Evolutionary conservation across 306 rosid species (phyloP), one percentile per base, ranked within the genome.

Genomic region (Prunus fruticosa): DNA sequence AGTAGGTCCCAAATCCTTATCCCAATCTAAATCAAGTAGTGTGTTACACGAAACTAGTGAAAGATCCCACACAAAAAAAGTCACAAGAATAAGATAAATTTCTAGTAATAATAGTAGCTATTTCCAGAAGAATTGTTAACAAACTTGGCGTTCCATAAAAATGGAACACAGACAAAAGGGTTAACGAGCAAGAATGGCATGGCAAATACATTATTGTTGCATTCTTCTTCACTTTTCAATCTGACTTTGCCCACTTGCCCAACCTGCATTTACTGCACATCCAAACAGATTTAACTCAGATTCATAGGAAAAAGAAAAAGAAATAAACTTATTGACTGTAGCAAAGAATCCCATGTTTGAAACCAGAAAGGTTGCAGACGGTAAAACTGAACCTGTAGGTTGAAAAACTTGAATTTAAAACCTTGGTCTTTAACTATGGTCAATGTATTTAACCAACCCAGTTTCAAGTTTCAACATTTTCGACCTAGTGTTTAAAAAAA

Each of bases 221-320:
- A 0, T 2, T 28, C 76, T 28, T 52, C 51, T 34, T 12, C 49
- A 18, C 64, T 71, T 47, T 52, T 56, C 22, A 12, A 38, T 38
- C 67, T 72, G 54, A 56, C 43, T 62, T 73, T 73, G 15, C 67
- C 41, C 66, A 16, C 20, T 54, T 54, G 65, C n/a, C 64, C 27
- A n/a, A 38, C 38, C 76, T 73, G 67, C 63, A 43, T 58, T 72
- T 43, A 57, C 76, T 54, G 4, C 75, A 56, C 51, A 32, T 30
- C 5, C 52, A 72, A 7, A 9, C 76, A 56, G 41, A 38, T 32
- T 34, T 20, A 54, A 62, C 60, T 53, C 14, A 2, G 3, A 6
- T 72, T 15, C 41, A 3, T 38, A 49, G 64, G 57, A 53, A 71
- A 53, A 5, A 28, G 30, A 19, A 5, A 41, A 66, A 58, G 18